Percentiles rank a stretch among this genome's conserved stretches.
Evolutionary conservation across 202 grass and related monocot genomes (phyloP).

Genomic region (Carex sylvatica): DNA sequence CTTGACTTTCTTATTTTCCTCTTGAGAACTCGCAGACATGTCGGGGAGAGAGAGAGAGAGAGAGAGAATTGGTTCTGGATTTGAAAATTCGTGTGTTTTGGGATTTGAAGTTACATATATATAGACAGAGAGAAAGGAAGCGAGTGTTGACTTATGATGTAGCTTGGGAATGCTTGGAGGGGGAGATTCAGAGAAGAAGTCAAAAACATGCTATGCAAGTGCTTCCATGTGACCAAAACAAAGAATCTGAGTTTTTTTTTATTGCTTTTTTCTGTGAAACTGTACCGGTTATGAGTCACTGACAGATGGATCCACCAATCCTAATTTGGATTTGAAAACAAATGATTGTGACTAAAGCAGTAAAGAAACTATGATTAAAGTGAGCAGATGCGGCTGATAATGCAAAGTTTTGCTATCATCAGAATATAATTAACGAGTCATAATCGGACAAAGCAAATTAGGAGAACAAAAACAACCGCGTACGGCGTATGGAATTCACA

Average conservation of each 20-base stretch:
- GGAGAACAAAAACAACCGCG: too few relatives aligned
- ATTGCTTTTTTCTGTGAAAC: too few relatives aligned
- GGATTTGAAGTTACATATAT: neutral
- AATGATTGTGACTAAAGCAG: neutral
- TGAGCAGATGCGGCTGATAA: neutral
- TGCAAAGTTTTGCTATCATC: neutral
- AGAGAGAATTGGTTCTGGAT: too few relatives aligned
- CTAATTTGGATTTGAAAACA: neutral
- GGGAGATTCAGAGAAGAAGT: neutral
- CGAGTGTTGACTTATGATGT: neutral
- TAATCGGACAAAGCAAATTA: neutral
- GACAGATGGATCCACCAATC: too few relatives aligned
- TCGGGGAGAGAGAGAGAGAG: neutral
- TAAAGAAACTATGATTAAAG: neutral
- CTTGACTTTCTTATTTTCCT: slow-evolving; percentile 26
- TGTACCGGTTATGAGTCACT: neutral
- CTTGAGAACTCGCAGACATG: neutral
- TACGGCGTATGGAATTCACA: too few relatives aligned
- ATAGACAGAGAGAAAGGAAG: neutral
- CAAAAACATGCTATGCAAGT: neutral
- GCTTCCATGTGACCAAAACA: too few relatives aligned
- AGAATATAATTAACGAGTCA: too few relatives aligned
- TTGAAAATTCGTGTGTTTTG: neutral
- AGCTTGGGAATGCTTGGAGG: neutral
- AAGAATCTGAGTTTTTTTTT: too few relatives aligned